Conservation (phyloP, 345 rosid species). For the Eucalyptus viminalis region DNA sequence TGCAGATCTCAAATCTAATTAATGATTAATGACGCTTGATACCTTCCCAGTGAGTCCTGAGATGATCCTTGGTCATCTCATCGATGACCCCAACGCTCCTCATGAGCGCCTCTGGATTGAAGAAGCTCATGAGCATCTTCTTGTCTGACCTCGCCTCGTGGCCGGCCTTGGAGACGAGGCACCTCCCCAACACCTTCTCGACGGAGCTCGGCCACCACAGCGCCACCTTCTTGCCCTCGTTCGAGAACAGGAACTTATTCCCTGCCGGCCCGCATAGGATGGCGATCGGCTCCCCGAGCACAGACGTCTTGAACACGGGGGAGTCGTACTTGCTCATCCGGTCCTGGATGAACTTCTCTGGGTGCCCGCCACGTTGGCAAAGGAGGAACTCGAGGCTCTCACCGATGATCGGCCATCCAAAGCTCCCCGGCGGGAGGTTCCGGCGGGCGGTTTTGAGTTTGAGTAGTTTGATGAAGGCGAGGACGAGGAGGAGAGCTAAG, state of each 20-base stretch:
- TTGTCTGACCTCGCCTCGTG: not conserved
- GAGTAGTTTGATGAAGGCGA: not conserved
- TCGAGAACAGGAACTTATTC: not conserved
- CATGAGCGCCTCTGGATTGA: not conserved
- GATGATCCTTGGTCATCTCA: not conserved
- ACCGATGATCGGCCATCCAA: not conserved
- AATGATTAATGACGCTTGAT: not conserved
- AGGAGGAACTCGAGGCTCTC: not conserved
- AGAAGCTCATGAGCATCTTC: not conserved
- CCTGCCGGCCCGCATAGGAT: not conserved
- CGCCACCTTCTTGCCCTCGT: not conserved
- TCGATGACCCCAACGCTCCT: not conserved
- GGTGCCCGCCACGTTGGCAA: not conserved
- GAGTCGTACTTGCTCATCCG: not conserved
- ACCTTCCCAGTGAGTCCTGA: conserved; percentile 4
- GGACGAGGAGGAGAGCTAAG: not conserved
- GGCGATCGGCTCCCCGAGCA: not conserved
- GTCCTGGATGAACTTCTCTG: not conserved
- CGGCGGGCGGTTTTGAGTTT: not conserved
- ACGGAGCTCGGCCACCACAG: not conserved
- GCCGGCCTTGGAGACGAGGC: not conserved
- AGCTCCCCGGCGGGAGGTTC: not conserved
- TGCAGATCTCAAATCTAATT: not conserved
- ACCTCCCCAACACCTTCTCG: not conserved
- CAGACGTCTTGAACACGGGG: not conserved